These are phyloP conservation scores for Porodaedalea pini DNA, from an alignment of 1,284 basidiomycete species.

Conservation along the genomic window DNA sequence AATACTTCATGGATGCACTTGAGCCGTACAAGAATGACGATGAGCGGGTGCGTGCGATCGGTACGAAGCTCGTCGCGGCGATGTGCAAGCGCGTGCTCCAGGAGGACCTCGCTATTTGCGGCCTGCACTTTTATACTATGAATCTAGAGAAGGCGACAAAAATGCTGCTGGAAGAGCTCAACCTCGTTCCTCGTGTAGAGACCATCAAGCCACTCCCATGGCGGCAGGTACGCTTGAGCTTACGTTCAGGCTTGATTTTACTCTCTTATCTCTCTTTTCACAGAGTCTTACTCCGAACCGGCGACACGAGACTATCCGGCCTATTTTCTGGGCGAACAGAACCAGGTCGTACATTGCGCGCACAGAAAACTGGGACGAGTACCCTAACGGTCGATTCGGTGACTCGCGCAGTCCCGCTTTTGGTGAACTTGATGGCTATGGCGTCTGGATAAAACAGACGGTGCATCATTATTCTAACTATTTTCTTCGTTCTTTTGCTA, in stretches of 20 bases:
- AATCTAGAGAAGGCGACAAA: conserved; percentile 96
- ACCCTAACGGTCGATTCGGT: conserved; percentile 97
- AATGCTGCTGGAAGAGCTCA: conserved; percentile 86
- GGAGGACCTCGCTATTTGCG: conserved; percentile 78
- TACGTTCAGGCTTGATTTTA: neutral
- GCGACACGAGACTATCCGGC: conserved; percentile 85
- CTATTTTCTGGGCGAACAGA: conserved; percentile 95
- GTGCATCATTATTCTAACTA: conserved; percentile 40
- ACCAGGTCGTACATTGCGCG: conserved; percentile 88
- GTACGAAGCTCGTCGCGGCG: conserved; percentile 83
- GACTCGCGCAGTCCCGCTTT: conserved; percentile 96
- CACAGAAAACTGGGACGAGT: conserved; percentile 98
- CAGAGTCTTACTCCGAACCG: conserved; percentile 86
- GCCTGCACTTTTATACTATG: conserved; percentile 97
- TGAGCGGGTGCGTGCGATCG: conserved; percentile 85
- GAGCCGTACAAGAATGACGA: conserved; percentile 91
- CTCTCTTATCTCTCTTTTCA: conserved; percentile 21
- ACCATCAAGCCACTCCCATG: conserved; percentile 88
- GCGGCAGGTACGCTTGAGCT: conserved; percentile 63
- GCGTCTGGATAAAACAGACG: conserved; percentile 79
- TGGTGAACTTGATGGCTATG: conserved; percentile 95
- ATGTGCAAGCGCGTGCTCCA: conserved; percentile 81
- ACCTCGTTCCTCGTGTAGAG: conserved; percentile 80
- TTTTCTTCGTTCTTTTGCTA: neutral
- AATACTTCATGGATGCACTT: conserved; percentile 74